A percentile compares a stretch with the other conserved stretches of the same genome.
Conservation (phyloP, 1,284 basidiomycete species). For the Apiotrichum domesticum region DNA sequence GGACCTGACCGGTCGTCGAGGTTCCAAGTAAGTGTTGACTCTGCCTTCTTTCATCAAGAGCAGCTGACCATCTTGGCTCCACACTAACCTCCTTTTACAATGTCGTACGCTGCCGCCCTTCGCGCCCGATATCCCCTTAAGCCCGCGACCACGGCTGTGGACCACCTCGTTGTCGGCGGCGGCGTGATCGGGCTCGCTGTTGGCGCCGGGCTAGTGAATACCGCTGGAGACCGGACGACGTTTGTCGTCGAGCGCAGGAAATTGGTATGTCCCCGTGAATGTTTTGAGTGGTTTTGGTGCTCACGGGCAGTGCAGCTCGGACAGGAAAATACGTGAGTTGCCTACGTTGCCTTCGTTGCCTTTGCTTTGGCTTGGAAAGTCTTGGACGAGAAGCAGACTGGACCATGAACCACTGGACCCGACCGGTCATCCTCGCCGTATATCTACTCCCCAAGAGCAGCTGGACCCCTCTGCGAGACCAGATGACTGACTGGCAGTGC, state of each 20-base stretch:
- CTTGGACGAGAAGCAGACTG: background rate
- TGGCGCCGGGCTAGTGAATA: slow-evolving; percentile 64
- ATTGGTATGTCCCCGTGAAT: slow-evolving; percentile 40
- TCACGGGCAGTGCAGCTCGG: slow-evolving; percentile 48
- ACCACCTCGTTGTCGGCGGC: slow-evolving; percentile 87
- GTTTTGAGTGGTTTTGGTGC: background rate
- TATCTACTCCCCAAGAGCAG: too few species aligned
- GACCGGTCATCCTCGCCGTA: background rate
- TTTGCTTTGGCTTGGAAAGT: too few species aligned
- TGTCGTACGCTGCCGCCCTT: slow-evolving; percentile 8
- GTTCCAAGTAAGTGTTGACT: too few species aligned
- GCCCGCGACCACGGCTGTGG: slow-evolving; percentile 68
- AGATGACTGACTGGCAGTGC: slow-evolving; percentile 54
- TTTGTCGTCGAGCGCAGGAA: slow-evolving; percentile 77
- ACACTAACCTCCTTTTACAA: background rate
- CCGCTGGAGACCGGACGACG: slow-evolving; percentile 64
- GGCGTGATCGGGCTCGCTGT: slow-evolving; percentile 86
- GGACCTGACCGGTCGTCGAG: too few species aligned
- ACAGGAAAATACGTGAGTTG: slow-evolving; percentile 69
- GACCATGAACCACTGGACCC: background rate
- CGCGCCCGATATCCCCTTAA: slow-evolving; percentile 42
- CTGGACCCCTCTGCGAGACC: background rate
- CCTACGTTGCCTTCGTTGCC: background rate
- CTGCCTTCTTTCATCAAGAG: too few species aligned
- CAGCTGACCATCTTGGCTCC: too few species aligned